phyloP scores from a whole-genome alignment of 2,329 filamentous ascomycete species.

The Monilinia aucupariae region DNA sequence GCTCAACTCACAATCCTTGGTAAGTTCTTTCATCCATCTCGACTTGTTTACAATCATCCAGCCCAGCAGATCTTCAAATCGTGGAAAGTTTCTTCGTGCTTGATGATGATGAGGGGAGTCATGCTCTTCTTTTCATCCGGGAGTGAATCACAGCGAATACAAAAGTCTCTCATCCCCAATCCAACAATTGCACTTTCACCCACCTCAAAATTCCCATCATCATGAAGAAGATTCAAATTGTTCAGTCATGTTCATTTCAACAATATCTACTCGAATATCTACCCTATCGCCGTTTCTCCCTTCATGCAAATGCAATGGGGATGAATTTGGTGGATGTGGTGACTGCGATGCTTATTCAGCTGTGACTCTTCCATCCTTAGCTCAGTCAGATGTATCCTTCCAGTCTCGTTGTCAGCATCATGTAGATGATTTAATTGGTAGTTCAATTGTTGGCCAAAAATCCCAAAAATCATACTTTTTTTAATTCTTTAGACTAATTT shows the following conservation, averaged over 20 bases:
- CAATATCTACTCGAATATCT: not conserved
- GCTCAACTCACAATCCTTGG: conserved; percentile 73
- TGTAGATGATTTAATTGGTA: not conserved
- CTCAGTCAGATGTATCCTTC: not conserved
- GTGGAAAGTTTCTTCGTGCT: conserved; percentile 16
- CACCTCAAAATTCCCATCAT: no score
- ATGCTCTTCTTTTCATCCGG: no score
- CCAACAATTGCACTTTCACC: not conserved
- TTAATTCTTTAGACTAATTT: conserved; percentile 1
- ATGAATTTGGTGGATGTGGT: not conserved
- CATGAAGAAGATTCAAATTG: no score
- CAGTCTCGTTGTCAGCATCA: not conserved
- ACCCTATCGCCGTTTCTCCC: not conserved
- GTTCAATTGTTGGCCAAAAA: not conserved
- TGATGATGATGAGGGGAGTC: not conserved
- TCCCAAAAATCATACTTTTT: not conserved
- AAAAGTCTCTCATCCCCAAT: no score
- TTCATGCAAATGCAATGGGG: conserved; percentile 2
- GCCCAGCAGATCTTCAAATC: conserved; percentile 14
- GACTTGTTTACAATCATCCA: not conserved
- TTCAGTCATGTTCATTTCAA: not conserved
- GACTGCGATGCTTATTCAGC: not conserved
- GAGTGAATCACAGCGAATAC: not conserved
- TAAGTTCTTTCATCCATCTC: conserved; percentile 40
- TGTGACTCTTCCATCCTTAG: not conserved